These are phyloP conservation scores for Fusarium domesticum DNA, from an alignment of 2,329 filamentous ascomycete genomes.

Conservation along the genomic window DNA sequence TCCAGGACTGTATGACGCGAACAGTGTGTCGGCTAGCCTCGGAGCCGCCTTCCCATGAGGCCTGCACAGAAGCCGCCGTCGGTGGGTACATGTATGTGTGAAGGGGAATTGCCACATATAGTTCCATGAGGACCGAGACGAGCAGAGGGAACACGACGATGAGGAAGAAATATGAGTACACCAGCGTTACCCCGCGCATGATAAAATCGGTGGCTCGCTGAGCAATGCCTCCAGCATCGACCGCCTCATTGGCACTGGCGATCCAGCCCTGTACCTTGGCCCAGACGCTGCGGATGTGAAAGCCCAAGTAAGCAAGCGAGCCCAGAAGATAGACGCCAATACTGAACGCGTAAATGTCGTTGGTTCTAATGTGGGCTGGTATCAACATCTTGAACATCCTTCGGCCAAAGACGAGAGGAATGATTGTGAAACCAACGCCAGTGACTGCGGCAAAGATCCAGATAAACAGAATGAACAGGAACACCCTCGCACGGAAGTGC, in stretches of 20 bases:
- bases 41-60: slow-evolving; percentile 22
- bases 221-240: slow-evolving; percentile 21
- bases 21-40: slow-evolving; percentile 60
- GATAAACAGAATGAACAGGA: slow-evolving; percentile 81
- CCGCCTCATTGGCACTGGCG: slow-evolving; percentile 18
- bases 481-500: slow-evolving; percentile 75
- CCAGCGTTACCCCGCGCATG: slow-evolving; percentile 45
- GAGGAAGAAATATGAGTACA: slow-evolving; percentile 74
- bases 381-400: slow-evolving; percentile 71
- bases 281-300: slow-evolving; percentile 47
- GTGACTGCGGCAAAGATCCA: slow-evolving; percentile 92
- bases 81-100: slow-evolving; percentile 68
- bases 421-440: slow-evolving; percentile 79
- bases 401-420: slow-evolving; percentile 83
- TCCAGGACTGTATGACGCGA: slow-evolving; percentile 91
- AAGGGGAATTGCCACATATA: slow-evolving; percentile 84
- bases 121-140: slow-evolving; percentile 75
- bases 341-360: slow-evolving; percentile 96
- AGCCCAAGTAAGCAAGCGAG: slow-evolving; percentile 58
- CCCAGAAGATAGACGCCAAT: slow-evolving; percentile 82
- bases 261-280: slow-evolving; percentile 33
- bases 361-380: slow-evolving; percentile 70
- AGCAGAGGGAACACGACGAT: slow-evolving; percentile 77
- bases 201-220: slow-evolving; percentile 28
- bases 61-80: slow-evolving; percentile 30